Conservation (phyloP, 352 stramenopile genomes). For the Achlya hypogyna region DNA sequence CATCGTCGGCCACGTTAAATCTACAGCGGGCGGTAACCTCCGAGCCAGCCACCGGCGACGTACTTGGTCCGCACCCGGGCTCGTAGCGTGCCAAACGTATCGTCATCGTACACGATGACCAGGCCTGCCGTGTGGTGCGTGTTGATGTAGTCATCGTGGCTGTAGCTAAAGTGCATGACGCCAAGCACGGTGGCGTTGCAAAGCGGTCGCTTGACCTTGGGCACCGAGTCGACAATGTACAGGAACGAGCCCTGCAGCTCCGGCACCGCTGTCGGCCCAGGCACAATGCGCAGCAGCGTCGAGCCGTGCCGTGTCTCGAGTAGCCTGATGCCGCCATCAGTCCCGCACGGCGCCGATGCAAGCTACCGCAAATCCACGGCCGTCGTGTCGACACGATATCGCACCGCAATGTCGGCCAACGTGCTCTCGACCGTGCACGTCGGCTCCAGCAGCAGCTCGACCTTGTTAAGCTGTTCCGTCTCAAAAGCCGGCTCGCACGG, state of each 20-base stretch:
- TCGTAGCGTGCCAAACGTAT: conserved; percentile 60
- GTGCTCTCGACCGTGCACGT: conserved; percentile 41
- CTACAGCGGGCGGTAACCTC: conserved; percentile 24
- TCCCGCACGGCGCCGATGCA: not conserved
- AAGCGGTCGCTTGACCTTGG: not conserved
- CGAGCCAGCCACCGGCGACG: conserved; percentile 16
- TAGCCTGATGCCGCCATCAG: too few species aligned
- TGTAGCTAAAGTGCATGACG: conserved; percentile 69
- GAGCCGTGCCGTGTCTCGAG: conserved; percentile 17
- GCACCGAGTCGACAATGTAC: conserved; percentile 1
- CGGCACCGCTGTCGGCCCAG: not conserved
- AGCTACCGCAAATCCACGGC: conserved; percentile 28
- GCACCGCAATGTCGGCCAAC: conserved; percentile 47
- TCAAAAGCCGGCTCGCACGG: conserved; percentile 65
- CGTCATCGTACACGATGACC: conserved; percentile 49
- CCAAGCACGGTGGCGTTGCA: conserved; percentile 35
- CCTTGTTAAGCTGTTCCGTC: conserved; percentile 26
- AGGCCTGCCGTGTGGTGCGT: conserved; percentile 60
- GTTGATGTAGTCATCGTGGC: conserved; percentile 48
- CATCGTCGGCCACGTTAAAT: conserved; percentile 52
- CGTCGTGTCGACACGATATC: conserved; percentile 41
- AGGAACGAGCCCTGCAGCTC: not conserved
- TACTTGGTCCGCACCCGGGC: conserved; percentile 58
- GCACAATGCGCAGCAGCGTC: not conserved
- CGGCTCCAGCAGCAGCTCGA: conserved; percentile 59